Percentiles rank a stretch among this genome's conserved stretches.
Evolutionary conservation across 352 stramenopile genomes (phyloP).

Genomic region (Pythium phragmiticola): DNA sequence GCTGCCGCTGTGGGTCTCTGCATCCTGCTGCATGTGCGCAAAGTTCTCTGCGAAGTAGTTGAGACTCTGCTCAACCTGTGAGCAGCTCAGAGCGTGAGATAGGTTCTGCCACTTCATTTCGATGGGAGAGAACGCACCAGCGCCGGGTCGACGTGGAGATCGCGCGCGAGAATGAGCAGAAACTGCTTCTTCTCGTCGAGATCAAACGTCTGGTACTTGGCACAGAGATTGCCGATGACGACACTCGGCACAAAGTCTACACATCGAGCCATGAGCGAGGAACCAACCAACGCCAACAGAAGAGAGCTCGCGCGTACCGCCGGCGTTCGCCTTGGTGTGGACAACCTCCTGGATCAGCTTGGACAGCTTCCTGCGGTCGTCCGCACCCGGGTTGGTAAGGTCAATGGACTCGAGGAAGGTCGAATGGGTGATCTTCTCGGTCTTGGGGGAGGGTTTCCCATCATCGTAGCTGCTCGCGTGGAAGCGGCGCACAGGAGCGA

Average conservation of each 20-base stretch:
- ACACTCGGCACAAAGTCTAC: constrained; percentile 81
- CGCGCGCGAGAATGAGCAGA: constrained; percentile 68
- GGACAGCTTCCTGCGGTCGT: constrained; percentile 47
- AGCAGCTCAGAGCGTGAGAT: not conserved
- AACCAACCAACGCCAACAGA: not conserved
- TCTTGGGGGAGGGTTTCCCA: not conserved
- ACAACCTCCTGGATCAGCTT: constrained; percentile 72
- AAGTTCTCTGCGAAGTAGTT: constrained; percentile 57
- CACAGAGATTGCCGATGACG: constrained; percentile 65
- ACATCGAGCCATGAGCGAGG: not conserved
- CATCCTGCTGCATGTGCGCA: constrained; percentile 40
- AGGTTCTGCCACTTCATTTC: not conserved
- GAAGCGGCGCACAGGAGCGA: constrained; percentile 6
- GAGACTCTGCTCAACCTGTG: constrained; percentile 53
- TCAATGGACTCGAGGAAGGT: constrained; percentile 54
- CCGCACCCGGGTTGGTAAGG: constrained; percentile 36
- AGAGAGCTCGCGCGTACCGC: constrained; percentile 32
- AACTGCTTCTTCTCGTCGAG: constrained; percentile 85
- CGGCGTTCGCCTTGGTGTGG: constrained; percentile 61
- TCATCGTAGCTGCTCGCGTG: not conserved
- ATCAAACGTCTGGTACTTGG: constrained; percentile 57
- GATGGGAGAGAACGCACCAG: constrained; percentile 25
- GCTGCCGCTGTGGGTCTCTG: constrained; percentile 15
- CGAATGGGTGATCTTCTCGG: constrained; percentile 27
- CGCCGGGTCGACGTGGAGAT: constrained; percentile 64